Evolutionary conservation across 768 basidiomycete species (phyloP).

Genomic region (Xerocomus brunneocitrinus): DNA sequence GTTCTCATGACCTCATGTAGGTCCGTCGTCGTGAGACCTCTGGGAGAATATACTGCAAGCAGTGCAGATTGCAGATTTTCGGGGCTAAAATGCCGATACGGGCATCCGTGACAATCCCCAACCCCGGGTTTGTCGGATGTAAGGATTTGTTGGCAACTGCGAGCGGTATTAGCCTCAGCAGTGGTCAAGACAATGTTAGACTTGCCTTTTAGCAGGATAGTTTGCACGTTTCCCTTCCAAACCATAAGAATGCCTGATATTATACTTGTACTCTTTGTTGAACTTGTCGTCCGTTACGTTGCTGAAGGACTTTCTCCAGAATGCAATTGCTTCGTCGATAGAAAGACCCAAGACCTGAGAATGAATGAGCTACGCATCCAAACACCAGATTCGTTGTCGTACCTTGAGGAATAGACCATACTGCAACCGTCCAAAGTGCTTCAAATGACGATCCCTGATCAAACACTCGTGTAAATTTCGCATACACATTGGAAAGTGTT

Average conservation of each 20-base stretch:
- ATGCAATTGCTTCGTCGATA: slow-evolving; percentile 88
- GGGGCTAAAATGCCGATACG: slow-evolving; percentile 82
- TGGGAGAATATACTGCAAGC: slow-evolving; percentile 58
- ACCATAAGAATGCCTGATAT: slow-evolving; percentile 93
- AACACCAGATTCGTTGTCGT: slow-evolving; percentile 2
- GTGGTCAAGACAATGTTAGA: background rate
- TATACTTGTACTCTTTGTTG: slow-evolving; percentile 97
- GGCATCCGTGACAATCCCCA: slow-evolving; percentile 79
- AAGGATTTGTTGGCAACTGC: slow-evolving; percentile 87
- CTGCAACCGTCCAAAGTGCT: slow-evolving; percentile 87
- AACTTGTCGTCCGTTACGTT: slow-evolving; percentile 87
- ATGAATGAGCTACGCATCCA: background rate
- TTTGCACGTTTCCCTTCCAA: slow-evolving; percentile 93
- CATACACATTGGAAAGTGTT: slow-evolving; percentile 97
- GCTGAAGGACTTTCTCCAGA: slow-evolving; percentile 88
- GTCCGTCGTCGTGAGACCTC: slow-evolving; percentile 63
- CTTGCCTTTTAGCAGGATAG: slow-evolving; percentile 87
- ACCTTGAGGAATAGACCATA: slow-evolving; percentile 97
- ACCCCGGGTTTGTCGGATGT: slow-evolving; percentile 62
- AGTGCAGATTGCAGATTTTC: slow-evolving; percentile 81
- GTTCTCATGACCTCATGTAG: slow-evolving; percentile 77
- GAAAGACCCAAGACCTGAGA: slow-evolving; percentile 83
- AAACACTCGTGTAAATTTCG: slow-evolving; percentile 80
- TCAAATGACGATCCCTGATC: slow-evolving; percentile 76
- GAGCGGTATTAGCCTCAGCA: background rate